Evolutionary conservation across 164 flowering plant genomes (phyloP), one percentile per base, ranked within the genome.

Genomic region (Berberis vulgaris): DNA sequence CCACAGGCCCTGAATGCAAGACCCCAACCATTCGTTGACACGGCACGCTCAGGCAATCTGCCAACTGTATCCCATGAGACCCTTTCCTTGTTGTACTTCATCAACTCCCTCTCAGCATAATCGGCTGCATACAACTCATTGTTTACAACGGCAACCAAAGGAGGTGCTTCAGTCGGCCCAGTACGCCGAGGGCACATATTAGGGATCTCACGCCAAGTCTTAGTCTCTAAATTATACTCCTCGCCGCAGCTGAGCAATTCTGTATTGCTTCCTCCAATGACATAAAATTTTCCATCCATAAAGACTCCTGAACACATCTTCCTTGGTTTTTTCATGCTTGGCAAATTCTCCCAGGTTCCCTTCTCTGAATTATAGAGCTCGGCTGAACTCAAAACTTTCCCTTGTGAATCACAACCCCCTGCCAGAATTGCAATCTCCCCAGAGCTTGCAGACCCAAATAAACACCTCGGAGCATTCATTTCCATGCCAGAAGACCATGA

Each of bases 221-320:
- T 67, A 0, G 94, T 86, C 63, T 86, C 76, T 67, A 87, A 68
- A 80, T 90, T 72, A 71, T 68, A 90, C 78, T 83, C 98, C 71
- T 93, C 98, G 0, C 95, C 98, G 58, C 96, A 93, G 0, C 86
- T 79, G 40, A 88, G 83, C 42, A 77, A 63, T 69, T 73, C 78
- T 5, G 79, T 43, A 3, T 79, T 84, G 50, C 65, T 70, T 40
- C 98, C 98, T 5, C 98, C 98, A 52, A 93, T 83, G 7, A 93
- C 97, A 65, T 93, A 93, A 67, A 93, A 93, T 52, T 90, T 93
- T 0, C 79, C 79, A 67, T 86, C 92, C 96, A 93, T 88, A 71
- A 93, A 93, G 7, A 93, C 86, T 41, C 87, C 97, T 1, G 96
- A 88, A 67, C 98, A 90, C 97, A 90, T 90, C 75, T 90, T 93